Evolutionary conservation across 805 yeast genomes (phyloP), one percentile per base, ranked within the genome.

Genomic region (Candida awuae): DNA sequence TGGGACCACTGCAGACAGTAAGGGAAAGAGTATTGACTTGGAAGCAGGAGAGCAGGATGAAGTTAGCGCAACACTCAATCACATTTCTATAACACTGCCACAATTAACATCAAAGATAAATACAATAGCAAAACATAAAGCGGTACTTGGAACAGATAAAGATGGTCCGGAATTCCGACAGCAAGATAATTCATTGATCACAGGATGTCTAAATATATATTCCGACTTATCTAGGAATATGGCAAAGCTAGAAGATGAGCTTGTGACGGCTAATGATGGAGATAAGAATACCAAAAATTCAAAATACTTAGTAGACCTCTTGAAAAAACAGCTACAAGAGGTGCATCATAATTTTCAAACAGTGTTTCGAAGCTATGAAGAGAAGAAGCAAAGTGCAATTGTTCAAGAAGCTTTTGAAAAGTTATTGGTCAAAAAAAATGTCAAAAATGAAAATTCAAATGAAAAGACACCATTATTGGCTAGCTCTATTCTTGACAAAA

Each of bases 291-390:
- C 44, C 18, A 30, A 48, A 16, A 50, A 48, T n/a, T 39, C 35
- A 35, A 37, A 18, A 44, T 67, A 73, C 46, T 64, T 69, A 8
- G 69, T 68, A 46, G 73, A 73, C 16, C 70, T 81, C 41, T 56
- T 84, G 15, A 61, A 65, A 13, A 65, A 64, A 17, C 90, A 84
- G 55, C 77, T 74, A 48, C 64, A 64, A 22, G 69, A 66, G 15
- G 65, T 82, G 16, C 68, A 71, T 44, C 60, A 60, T 32, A 70
- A 59, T 53, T 76, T 62, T 56, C 67, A 55, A 22, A 46, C 53
- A 17, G 48, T 72, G 10, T 63, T 68, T 45, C 58, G 73, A 22
- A 55, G 62, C 7, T 80, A 77, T 46, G 61, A 64, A 16, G 82
- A 71, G 34, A 69, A 68, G 47, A 67, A 71, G 32, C 62, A 58